These are phyloP conservation scores for Didymellaceae sp. DNA, from an alignment of 2,329 filamentous ascomycete species.

Conservation along the genomic window DNA sequence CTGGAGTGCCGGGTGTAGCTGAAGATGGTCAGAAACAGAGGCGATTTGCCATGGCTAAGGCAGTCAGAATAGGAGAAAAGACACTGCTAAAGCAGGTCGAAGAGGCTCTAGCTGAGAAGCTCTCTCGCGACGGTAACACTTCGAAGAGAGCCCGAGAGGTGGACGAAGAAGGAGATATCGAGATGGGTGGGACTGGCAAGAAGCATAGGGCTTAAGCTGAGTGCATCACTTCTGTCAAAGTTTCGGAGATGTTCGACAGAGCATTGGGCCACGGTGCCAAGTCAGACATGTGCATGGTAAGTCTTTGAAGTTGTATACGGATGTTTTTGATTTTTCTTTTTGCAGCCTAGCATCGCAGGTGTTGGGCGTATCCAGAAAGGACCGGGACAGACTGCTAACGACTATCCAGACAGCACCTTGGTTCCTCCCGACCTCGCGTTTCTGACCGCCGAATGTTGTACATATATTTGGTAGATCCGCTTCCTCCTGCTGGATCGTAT, in stretches of 20 bases:
- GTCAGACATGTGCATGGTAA: background rate
- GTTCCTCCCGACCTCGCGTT: background rate
- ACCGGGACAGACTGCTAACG: conserved; percentile 18
- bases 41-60: conserved; percentile 64
- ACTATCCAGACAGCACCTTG: conserved; percentile 21
- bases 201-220: conserved; percentile 30
- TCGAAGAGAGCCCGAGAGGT: conserved; percentile 34
- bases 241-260: background rate
- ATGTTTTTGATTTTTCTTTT: background rate
- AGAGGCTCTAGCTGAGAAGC: conserved; percentile 29
- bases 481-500: conserved; percentile 16
- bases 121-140: conserved; percentile 41
- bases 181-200: conserved; percentile 37
- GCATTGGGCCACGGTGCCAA: background rate
- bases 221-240: background rate
- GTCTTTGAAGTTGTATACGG: conserved; percentile 6
- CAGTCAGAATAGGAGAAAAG: conserved; percentile 76
- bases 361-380: conserved; percentile 22
- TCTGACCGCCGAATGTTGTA: conserved; percentile 24
- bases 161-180: conserved; percentile 36
- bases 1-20: conserved; percentile 43
- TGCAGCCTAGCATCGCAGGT: conserved; percentile 13
- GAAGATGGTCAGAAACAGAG: conserved; percentile 25
- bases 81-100: conserved; percentile 65
- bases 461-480: conserved; percentile 33